Evolutionary conservation across 306 rosid genomes (phyloP), one percentile per base, ranked within the genome.

Genomic region (Lathyrus sativus): DNA sequence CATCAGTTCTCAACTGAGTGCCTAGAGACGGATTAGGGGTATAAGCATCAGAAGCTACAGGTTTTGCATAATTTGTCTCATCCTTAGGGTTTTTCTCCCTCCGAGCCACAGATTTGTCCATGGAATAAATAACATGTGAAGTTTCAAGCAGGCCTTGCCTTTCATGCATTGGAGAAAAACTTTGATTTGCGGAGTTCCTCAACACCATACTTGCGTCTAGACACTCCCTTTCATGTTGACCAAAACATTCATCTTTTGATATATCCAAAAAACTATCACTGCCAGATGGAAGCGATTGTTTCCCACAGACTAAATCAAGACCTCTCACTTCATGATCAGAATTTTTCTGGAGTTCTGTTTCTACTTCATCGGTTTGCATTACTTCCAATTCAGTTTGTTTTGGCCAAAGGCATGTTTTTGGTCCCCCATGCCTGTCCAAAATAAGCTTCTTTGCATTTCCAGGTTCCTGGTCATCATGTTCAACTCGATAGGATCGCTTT

Each of bases 401-500:
- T 58, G 75, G 33, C 66, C 49, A 56, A 60, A 71, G 75, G 79
- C 77, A 26, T 29, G 55, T 37, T 28, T 70, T 77, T 65, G 80
- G 74, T 51, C 74, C 83, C 50, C 29, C 77, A n/a, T 74, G 75
- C 70, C 57, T 53, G 55, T 74, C 91, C 62, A 74, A 69, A 55
- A 39, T 54, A 63, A 65, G 74, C 74, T 65, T 82, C 73, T 78
- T 78, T 59, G 45, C 53, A 75, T 77, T 73, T 33, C 15, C 71
- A 78, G 84, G 58, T 65, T 72, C 80, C 6, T 46, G 43, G 41
- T 85, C 89, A 67, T 15, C 62, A 73, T 81, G 81, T 62, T 83
- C 89, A 29, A 54, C 71, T 61, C 73, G 89, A 67, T 67, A 43
- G 28, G 76, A 81, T 60, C 96, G 84, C 76, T 89, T 90, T 78